Percentiles rank a stretch among this genome's conserved stretches.
Conservation (phyloP, 2,329 filamentous ascomycete species). For the Anisogramma anomala region DNA sequence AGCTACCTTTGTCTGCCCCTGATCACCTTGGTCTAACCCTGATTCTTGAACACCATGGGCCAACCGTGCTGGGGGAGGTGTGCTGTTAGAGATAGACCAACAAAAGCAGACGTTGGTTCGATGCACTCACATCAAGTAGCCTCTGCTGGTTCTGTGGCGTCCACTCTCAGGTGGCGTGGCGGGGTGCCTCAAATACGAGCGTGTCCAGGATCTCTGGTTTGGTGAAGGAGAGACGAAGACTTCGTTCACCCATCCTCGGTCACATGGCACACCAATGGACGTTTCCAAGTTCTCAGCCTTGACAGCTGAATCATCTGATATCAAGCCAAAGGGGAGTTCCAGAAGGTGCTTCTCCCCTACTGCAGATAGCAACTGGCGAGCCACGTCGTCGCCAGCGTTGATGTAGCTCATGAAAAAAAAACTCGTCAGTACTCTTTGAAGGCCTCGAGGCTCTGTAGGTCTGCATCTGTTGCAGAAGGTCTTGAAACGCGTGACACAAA, state of each 20-base stretch:
- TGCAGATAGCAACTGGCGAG: slow-evolving; percentile 17
- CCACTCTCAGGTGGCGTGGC: slow-evolving; percentile 24
- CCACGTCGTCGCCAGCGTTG: slow-evolving; percentile 13
- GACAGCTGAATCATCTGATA: slow-evolving; percentile 12
- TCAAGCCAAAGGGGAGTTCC: slow-evolving; percentile 26
- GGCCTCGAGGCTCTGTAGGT: slow-evolving; percentile 8
- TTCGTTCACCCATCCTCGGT: slow-evolving; percentile 20
- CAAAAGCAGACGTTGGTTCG: not conserved
- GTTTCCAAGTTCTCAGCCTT: slow-evolving; percentile 13
- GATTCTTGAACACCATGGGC: slow-evolving; percentile 29
- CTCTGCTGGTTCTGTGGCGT: slow-evolving; percentile 23
- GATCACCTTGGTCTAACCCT: no score
- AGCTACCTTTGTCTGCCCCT: no score
- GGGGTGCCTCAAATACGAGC: slow-evolving; percentile 20
- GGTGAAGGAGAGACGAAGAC: slow-evolving; percentile 12
- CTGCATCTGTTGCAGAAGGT: slow-evolving; percentile 16
- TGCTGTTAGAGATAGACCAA: slow-evolving; percentile 2
- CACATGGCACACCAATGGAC: slow-evolving; percentile 20
- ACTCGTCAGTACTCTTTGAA: slow-evolving; percentile 16
- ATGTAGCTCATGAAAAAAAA: slow-evolving; percentile 25
- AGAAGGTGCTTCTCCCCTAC: slow-evolving; percentile 20
- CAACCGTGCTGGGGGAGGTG: slow-evolving; percentile 21
- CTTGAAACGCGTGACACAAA: slow-evolving; percentile 20
- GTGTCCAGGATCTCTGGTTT: slow-evolving; percentile 17
- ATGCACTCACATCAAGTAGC: slow-evolving; percentile 23